These are phyloP conservation scores for Talaromyces borbonicus DNA, from an alignment of 495 filamentous ascomycete species.

Conservation along the genomic window DNA sequence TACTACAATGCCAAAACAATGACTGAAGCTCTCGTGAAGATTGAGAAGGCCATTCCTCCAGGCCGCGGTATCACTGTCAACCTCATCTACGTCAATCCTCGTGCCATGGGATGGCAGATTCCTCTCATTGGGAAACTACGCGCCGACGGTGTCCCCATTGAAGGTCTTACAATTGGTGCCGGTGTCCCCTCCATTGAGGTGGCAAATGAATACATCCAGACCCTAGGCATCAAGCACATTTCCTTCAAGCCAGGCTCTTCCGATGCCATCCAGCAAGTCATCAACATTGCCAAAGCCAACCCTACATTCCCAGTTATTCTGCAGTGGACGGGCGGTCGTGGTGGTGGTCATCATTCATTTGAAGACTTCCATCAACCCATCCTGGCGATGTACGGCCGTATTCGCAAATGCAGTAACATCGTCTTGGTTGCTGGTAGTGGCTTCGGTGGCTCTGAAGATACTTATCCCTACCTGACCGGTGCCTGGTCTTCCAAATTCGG, in stretches of 20 bases:
- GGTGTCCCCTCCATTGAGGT: slow-evolving; percentile 42
- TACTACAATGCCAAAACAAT: slow-evolving; percentile 19
- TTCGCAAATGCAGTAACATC: slow-evolving; percentile 36
- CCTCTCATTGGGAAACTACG: slow-evolving; percentile 18
- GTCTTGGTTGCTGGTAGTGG: slow-evolving; percentile 41
- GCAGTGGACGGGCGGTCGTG: slow-evolving; percentile 44
- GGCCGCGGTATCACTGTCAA: slow-evolving; percentile 30
- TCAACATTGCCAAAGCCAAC: slow-evolving; percentile 36
- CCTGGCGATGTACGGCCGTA: slow-evolving; percentile 31
- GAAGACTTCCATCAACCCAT: slow-evolving; percentile 43
- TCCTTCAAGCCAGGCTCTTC: slow-evolving; percentile 41
- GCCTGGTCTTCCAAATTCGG: slow-evolving; percentile 31
- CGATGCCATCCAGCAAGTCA: slow-evolving; percentile 34
- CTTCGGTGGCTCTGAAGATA: slow-evolving; percentile 36
- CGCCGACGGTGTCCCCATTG: slow-evolving; percentile 19
- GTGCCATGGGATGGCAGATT: slow-evolving; percentile 28
- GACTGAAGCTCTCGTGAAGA: slow-evolving; percentile 19
- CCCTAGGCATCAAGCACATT: slow-evolving; percentile 38
- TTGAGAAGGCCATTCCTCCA: slow-evolving; percentile 16
- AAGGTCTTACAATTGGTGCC: slow-evolving; percentile 37
- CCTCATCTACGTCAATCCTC: slow-evolving; percentile 30
- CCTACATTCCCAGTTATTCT: slow-evolving; percentile 38
- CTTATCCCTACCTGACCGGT: slow-evolving; percentile 39
- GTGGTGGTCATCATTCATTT: slow-evolving; percentile 42
- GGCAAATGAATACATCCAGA: slow-evolving; percentile 35